A percentile compares a stretch with the other conserved stretches of the same genome.
phyloP scores from a whole-genome alignment of 2,329 filamentous ascomycete genomes.

The Bimuria novae-zelandiae region DNA sequence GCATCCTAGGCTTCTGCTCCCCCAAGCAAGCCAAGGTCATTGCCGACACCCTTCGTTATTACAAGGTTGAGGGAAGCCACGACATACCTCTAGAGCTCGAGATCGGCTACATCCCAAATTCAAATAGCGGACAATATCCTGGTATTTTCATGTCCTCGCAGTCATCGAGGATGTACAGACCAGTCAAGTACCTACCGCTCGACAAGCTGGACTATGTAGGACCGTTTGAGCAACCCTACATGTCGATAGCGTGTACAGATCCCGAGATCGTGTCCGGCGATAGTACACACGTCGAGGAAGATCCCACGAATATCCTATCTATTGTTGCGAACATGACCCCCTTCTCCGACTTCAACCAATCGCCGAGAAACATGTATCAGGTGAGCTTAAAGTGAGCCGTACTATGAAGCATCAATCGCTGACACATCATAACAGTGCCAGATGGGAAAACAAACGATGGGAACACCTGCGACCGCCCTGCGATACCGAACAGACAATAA shows the following conservation, averaged over 20 bases:
- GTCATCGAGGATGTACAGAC: slow-evolving; percentile 82
- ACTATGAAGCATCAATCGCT: no score
- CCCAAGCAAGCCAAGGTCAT: slow-evolving; percentile 81
- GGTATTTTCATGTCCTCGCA: slow-evolving; percentile 93
- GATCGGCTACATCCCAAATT: slow-evolving; percentile 87
- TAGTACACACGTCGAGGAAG: slow-evolving; percentile 90
- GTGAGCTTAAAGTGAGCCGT: no score
- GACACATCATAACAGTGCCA: slow-evolving; percentile 63
- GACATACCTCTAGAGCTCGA: slow-evolving; percentile 82
- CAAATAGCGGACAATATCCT: slow-evolving; percentile 90
- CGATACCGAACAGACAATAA: slow-evolving; percentile 96
- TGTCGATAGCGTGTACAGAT: slow-evolving; percentile 94
- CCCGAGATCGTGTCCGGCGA: slow-evolving; percentile 85
- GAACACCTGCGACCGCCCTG: slow-evolving; percentile 85
- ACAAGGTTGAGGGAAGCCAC: slow-evolving; percentile 90
- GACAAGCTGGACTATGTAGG: slow-evolving; percentile 87
- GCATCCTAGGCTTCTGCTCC: slow-evolving; percentile 86
- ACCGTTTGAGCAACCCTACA: slow-evolving; percentile 94
- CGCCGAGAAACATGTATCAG: slow-evolving; percentile 98
- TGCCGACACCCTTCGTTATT: slow-evolving; percentile 84
- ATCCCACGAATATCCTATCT: slow-evolving; percentile 94
- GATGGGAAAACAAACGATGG: slow-evolving; percentile 96
- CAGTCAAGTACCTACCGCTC: slow-evolving; percentile 88
- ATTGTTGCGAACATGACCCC: slow-evolving; percentile 99
- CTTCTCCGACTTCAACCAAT: slow-evolving; percentile 98